Percentiles rank a stretch among this genome's conserved stretches.
Evolutionary conservation across 1,284 basidiomycete species (phyloP).

Genomic region (Porodaedalea pini): DNA sequence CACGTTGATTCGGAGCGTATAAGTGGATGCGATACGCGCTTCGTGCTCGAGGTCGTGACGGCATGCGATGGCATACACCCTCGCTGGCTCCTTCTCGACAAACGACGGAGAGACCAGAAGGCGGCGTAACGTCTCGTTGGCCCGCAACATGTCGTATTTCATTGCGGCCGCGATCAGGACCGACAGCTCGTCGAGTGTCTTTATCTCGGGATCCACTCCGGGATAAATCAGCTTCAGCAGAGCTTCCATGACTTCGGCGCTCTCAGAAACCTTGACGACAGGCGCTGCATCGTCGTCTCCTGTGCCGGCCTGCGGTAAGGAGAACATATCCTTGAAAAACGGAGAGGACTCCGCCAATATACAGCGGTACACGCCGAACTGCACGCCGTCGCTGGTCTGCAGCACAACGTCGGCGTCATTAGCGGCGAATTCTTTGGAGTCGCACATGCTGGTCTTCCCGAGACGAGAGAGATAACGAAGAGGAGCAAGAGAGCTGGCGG

Average conservation of each 20-base stretch:
- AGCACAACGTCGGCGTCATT: slow-evolving; percentile 24
- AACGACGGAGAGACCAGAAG: slow-evolving; percentile 50
- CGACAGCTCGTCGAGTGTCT: slow-evolving; percentile 50
- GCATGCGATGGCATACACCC: slow-evolving; percentile 68
- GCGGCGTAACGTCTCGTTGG: slow-evolving; percentile 45
- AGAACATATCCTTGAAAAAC: slow-evolving; percentile 67
- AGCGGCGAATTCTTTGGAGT: neutral
- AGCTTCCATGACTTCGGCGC: slow-evolving; percentile 39
- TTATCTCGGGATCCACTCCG: slow-evolving; percentile 33
- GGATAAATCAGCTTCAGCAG: slow-evolving; percentile 53
- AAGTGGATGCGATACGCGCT: slow-evolving; percentile 47
- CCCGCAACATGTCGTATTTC: slow-evolving; percentile 60
- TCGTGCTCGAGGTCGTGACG: slow-evolving; percentile 60
- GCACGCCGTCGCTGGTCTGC: slow-evolving; percentile 33
- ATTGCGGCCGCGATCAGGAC: slow-evolving; percentile 49
- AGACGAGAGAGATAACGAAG: neutral
- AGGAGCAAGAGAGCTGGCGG: neutral
- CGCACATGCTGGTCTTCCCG: neutral
- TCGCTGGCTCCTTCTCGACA: slow-evolving; percentile 44
- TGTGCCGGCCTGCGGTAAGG: slow-evolving; percentile 50
- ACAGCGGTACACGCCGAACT: slow-evolving; percentile 59
- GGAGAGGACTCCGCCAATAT: slow-evolving; percentile 60
- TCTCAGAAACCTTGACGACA: slow-evolving; percentile 54
- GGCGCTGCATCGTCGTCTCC: slow-evolving; percentile 33
- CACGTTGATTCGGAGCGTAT: slow-evolving; percentile 53